Evolutionary conservation across 2,329 filamentous ascomycete species (phyloP), one percentile per base, ranked within the genome.

Genomic region (Cephalotrichum gorgonifer): DNA sequence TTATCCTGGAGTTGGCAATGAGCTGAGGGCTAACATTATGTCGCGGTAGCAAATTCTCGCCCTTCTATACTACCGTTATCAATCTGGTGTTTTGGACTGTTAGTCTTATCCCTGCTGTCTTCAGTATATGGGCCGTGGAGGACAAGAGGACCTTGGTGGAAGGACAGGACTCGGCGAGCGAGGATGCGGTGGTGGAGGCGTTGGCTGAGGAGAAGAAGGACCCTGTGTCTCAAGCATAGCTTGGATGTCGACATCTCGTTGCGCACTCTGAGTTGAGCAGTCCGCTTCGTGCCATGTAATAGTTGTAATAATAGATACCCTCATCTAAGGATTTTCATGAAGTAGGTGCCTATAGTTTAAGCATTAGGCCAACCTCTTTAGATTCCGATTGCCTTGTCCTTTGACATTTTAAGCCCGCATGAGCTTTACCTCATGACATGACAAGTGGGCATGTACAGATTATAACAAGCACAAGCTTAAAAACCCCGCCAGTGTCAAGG

Each of bases 61-160:
- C 53, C 2, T 54, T 56, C n/a, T 56, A 56, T 48, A 57, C 56
- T 17, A 53, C 53, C 2, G 53, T 57, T 26, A 57, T 57, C 49
- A 56, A 57, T 28, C 51, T 56, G 15, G 52, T 55, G 12, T 52
- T 57, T 26, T 57, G 56, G 56, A 54, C 54, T 4, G 30, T 57
- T 17, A 56, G 54, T 35, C 39, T 57, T 35, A 50, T 55, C 20
- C 56, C 56, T 1, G 56, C 54, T 3, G 38, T 48, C 3, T 42
- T 54, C 20, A 50, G 54, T 1, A 52, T 57, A 42, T 57, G 54
- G 54, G 51, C 50, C 17, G 51, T 57, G 4, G 42, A 57, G 48
- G 55, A 54, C 30, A 39, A 31, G 47, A 50, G 44, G 33, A 26
- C 33, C 3, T n/a, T 17, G 8, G n/a, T 17, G 33, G 33, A 38